A percentile compares a stretch with the other conserved stretches of the same genome.
Evolutionary conservation across 257 asterid species (phyloP).

Genomic region (Ocimum tenuiflorum): DNA sequence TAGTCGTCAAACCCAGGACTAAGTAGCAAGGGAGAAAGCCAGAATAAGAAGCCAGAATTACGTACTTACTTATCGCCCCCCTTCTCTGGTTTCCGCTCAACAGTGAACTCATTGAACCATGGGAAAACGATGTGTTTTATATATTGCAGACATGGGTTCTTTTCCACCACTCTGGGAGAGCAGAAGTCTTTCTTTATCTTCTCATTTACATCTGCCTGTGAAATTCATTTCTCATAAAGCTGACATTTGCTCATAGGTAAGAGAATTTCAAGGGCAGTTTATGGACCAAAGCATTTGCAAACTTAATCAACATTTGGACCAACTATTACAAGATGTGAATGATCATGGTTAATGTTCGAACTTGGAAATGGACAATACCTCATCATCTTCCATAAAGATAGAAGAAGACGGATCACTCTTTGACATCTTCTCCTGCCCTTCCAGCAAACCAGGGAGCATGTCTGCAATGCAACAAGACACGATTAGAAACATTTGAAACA

Average conservation of each 20-base stretch:
- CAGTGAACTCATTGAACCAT: slow-evolving; percentile 65
- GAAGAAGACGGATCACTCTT: slow-evolving; percentile 73
- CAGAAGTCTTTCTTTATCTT: slow-evolving; percentile 81
- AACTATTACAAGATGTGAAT: too few relatives aligned
- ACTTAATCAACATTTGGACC: too few relatives aligned
- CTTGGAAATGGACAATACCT: slow-evolving; percentile 38
- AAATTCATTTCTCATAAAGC: not conserved
- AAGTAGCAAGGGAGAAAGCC: not conserved
- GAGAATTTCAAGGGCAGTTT: too few relatives aligned
- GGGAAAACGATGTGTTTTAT: slow-evolving; percentile 64
- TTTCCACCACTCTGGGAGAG: slow-evolving; percentile 58
- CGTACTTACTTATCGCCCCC: slow-evolving; percentile 80
- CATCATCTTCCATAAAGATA: slow-evolving; percentile 83
- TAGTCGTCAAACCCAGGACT: not conserved
- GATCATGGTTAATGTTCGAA: not conserved
- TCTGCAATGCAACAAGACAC: slow-evolving; percentile 30
- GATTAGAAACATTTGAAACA: not conserved
- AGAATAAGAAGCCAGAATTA: not conserved
- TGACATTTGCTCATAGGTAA: too few relatives aligned
- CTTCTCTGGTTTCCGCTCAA: slow-evolving; percentile 66
- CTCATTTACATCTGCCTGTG: slow-evolving; percentile 68
- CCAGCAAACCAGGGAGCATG: slow-evolving; percentile 82
- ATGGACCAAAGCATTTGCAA: too few relatives aligned
- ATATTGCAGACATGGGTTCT: slow-evolving; percentile 79
- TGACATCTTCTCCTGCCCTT: slow-evolving; percentile 86